A percentile compares a stretch with the other conserved stretches of the same genome.
phyloP scores from a whole-genome alignment of 78 protist genomes.

The Bodo saltans region DNA sequence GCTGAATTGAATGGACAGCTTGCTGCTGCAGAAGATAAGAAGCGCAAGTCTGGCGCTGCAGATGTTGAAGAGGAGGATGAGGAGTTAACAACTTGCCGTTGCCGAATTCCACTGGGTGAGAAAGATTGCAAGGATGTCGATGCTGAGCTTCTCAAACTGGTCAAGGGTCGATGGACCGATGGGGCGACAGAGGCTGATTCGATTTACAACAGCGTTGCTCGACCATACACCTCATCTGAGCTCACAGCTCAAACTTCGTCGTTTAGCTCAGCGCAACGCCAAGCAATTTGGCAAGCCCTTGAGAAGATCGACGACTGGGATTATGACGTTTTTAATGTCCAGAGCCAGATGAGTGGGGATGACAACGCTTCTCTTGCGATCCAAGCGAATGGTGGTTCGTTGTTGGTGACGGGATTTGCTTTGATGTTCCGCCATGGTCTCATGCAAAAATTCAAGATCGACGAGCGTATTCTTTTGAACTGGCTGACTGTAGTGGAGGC shows the following conservation, averaged over 20 bases:
- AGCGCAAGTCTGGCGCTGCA: background rate
- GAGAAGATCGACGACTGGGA: conserved; percentile 28
- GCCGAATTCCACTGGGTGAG: conserved; percentile 23
- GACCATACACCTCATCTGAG: conserved; percentile 12
- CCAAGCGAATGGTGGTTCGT: conserved; percentile 19
- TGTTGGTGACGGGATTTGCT: conserved; percentile 5
- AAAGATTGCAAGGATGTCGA: background rate
- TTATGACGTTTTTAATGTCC: conserved; percentile 12
- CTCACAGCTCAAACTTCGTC: background rate
- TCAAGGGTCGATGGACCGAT: background rate
- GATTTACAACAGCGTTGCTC: background rate
- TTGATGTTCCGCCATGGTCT: conserved; percentile 21
- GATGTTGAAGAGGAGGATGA: conserved; percentile 13
- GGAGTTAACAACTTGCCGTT: background rate
- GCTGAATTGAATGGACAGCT: conserved; percentile 4
- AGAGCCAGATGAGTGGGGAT: conserved; percentile 2
- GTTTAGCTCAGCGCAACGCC: background rate
- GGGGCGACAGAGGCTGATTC: background rate
- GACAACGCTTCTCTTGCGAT: background rate
- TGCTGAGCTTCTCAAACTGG: background rate
- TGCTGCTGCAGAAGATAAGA: background rate
- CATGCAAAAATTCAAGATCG: conserved; percentile 11
- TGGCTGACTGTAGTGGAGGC: conserved; percentile 38
- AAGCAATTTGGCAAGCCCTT: background rate
- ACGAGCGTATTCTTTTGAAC: conserved; percentile 3